phyloP scores from a whole-genome alignment of 257 asterid species.

The Mentha longifolia region DNA sequence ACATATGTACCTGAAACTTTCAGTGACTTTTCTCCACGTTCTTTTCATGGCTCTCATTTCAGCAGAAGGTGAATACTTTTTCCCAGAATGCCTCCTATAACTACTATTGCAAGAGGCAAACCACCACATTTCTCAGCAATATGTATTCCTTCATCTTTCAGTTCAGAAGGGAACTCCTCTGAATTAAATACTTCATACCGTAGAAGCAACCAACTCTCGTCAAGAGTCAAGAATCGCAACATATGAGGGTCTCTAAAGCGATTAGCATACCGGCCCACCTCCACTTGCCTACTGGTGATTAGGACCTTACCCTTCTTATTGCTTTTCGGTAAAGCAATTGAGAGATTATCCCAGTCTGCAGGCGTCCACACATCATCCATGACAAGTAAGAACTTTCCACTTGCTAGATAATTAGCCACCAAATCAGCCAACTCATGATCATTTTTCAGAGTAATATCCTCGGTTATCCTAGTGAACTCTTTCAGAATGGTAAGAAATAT shows the following conservation, averaged over 20 bases:
- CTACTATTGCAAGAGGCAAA: slow-evolving; percentile 56
- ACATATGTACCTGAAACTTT: slow-evolving; percentile 27
- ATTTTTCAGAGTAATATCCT: slow-evolving; percentile 8
- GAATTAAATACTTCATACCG: slow-evolving; percentile 40
- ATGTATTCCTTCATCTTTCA: slow-evolving; percentile 22
- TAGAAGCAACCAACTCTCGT: slow-evolving; percentile 47
- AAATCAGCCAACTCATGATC: slow-evolving; percentile 17
- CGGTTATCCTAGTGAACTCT: slow-evolving; percentile 22
- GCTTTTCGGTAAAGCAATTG: slow-evolving; percentile 32
- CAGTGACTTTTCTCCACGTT: slow-evolving; percentile 34
- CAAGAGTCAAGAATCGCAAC: slow-evolving; percentile 29
- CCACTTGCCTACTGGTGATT: slow-evolving; percentile 39
- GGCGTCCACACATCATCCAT: slow-evolving; percentile 46
- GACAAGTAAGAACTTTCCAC: slow-evolving; percentile 39
- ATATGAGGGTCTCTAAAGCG: slow-evolving; percentile 25
- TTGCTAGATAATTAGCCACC: background rate
- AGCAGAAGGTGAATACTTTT: slow-evolving; percentile 21
- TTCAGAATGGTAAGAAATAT: slow-evolving; percentile 30
- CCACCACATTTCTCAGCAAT: slow-evolving; percentile 38
- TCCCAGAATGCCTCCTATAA: slow-evolving; percentile 47
- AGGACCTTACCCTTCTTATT: slow-evolving; percentile 39
- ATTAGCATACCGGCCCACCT: slow-evolving; percentile 38
- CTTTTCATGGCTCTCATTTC: slow-evolving; percentile 14
- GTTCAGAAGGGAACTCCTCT: slow-evolving; percentile 29
- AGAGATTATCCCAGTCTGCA: slow-evolving; percentile 37